Base-by-base conservation (phyloP, 441 rosid genomes). In the Croton laevigatus region DNA sequence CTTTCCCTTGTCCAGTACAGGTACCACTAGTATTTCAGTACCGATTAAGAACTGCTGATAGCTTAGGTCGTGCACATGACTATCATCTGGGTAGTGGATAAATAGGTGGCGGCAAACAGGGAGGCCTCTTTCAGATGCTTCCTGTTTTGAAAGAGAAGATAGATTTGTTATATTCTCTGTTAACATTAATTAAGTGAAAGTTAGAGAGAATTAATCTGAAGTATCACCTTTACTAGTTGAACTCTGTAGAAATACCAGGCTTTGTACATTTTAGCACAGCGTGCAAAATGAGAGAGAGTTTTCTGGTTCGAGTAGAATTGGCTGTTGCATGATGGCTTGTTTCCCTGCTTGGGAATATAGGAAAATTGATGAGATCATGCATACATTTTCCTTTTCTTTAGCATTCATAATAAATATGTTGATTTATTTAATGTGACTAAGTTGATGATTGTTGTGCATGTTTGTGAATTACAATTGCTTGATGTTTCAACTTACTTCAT, bases 31-130 rank as follows among this genome's bases (percentile, higher is more conserved):
- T 71, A 89, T 80, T 82, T 89, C 89, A 3, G 80, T 82, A 36
- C 91, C 94, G 12, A 89, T 78, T 75, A 89, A 71, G 84, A 89
- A 87, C 73, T 87, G 94, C 59, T 89, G 87, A 71, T 85, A 87
- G 59, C 76, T 87, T 57, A 87, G 70, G 45, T 65, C 81, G 8
- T 81, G 91, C 54, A 84, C 89, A 36, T 45, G 75, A 64, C 69
- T 80, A 36, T 89, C 91, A 55, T 81, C 78, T 6, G 91, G 89
- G 73, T 89, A 89, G 81, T 89, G 94, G 73, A 87, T 82, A 72
- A 89, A 87, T 54, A 87, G 73, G 83, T 87, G 94, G 52, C 94
- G 87, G 84, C 94, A 89, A 58, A 89, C 73, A 5, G 91, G 94
- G n/a, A 85, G 81, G 22, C 94, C 94, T 82, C 75, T 87, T 23